Evolutionary conservation across 306 rosid species (phyloP).

Genomic region (Quercus robur): DNA sequence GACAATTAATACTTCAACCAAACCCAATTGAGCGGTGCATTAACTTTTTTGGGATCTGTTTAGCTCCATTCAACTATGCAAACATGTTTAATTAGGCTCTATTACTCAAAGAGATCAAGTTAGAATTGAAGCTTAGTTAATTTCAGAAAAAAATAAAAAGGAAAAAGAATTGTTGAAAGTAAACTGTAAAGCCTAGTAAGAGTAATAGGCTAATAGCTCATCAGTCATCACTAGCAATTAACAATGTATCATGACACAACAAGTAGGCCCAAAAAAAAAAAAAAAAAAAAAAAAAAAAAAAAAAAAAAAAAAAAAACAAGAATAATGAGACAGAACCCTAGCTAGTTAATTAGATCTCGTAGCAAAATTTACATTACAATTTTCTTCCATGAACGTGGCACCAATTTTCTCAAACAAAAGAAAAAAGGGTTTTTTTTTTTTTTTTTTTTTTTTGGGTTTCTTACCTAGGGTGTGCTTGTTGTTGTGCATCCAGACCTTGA

Average conservation of each 20-base stretch:
- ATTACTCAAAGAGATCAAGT: neutral
- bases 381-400: neutral
- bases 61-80: neutral
- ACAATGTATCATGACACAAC: neutral
- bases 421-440: neutral
- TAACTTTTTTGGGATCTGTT: neutral
- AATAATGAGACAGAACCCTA: conserved; percentile 34
- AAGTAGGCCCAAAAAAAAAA: neutral
- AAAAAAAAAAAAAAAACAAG: neutral
- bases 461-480: conserved; percentile 85
- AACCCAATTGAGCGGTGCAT: neutral
- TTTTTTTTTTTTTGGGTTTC: conserved; percentile 40
- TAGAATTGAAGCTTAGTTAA: neutral
- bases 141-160: neutral
- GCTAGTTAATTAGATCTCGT: conserved; percentile 17
- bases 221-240: neutral
- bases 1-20: too few relatives aligned
- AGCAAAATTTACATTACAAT: conserved; percentile 23
- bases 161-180: too few relatives aligned
- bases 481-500: conserved; percentile 97
- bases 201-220: too few relatives aligned
- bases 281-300: neutral
- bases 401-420: neutral
- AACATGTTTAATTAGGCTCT: neutral
- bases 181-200: too few relatives aligned